These are phyloP conservation scores for Harringtonia aguacate DNA, from an alignment of 2,329 filamentous ascomycete genomes.

Conservation along the genomic window DNA sequence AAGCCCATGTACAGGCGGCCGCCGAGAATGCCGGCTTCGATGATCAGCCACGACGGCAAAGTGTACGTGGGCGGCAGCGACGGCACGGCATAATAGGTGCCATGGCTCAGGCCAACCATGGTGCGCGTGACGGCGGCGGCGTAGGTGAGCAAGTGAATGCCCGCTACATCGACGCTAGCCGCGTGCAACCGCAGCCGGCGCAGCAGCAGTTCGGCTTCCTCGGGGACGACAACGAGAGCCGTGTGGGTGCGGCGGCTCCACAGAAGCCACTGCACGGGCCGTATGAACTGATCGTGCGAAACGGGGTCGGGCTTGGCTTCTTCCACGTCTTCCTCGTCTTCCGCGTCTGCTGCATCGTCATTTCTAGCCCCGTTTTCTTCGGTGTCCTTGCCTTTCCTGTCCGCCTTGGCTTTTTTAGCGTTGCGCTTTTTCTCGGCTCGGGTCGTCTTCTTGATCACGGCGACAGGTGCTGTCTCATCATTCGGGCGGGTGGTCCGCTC, in stretches of 20 bases:
- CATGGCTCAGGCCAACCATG: constrained; percentile 48
- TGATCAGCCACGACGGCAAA: constrained; percentile 39
- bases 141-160: constrained; percentile 33
- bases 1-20: constrained; percentile 50
- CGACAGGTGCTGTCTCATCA: no score
- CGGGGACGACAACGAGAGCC: constrained; percentile 48
- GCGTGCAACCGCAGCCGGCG: constrained; percentile 22
- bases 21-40: constrained; percentile 49
- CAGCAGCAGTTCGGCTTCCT: constrained; percentile 50
- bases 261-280: constrained; percentile 50
- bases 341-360: no score
- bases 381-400: not conserved
- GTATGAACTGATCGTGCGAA: constrained; percentile 7
- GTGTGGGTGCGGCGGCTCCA: constrained; percentile 34
- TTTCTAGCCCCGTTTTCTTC: no score
- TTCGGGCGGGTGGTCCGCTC: constrained; percentile 27
- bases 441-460: no score
- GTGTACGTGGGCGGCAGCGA: constrained; percentile 25
- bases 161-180: no score
- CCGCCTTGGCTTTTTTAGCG: not conserved
- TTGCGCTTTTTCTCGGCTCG: no score
- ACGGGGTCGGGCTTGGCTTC: not conserved
- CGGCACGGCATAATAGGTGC: constrained; percentile 43
- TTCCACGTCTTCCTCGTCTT: no score
- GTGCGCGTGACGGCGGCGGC: constrained; percentile 46